phyloP scores from a whole-genome alignment of 2,329 filamentous ascomycete species.

The Biscogniauxia mediterranea region DNA sequence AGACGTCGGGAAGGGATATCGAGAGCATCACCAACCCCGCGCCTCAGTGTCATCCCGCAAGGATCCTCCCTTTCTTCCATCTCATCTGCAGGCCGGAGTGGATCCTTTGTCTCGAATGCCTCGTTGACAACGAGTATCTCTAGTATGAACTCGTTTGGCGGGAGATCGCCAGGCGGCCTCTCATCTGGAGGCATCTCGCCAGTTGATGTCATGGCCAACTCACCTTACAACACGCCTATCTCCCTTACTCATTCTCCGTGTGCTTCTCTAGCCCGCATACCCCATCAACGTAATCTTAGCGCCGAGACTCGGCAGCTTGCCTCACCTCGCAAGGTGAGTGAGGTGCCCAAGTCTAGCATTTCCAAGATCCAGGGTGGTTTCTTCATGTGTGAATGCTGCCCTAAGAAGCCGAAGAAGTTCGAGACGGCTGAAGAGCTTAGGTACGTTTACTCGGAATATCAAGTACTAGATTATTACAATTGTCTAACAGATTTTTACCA shows the following conservation, averaged over 20 bases:
- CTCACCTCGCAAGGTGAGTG: slow-evolving; percentile 51
- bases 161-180: slow-evolving; percentile 48
- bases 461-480: slow-evolving; percentile 9
- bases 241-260: slow-evolving; percentile 51
- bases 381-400: slow-evolving; percentile 86
- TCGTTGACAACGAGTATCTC: slow-evolving; percentile 45
- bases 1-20: slow-evolving; percentile 48
- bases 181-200: slow-evolving; percentile 44
- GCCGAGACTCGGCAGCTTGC: slow-evolving; percentile 39
- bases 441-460: slow-evolving; percentile 50
- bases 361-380: slow-evolving; percentile 51
- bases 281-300: slow-evolving; percentile 47
- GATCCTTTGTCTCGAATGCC: slow-evolving; percentile 47
- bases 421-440: slow-evolving; percentile 78
- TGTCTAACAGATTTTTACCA: slow-evolving; percentile 39
- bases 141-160: slow-evolving; percentile 43
- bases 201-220: slow-evolving; percentile 40
- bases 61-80: slow-evolving; percentile 43
- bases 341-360: slow-evolving; percentile 46
- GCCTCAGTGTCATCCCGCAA: slow-evolving; percentile 47
- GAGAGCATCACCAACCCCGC: slow-evolving; percentile 52
- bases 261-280: slow-evolving; percentile 42
- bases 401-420: slow-evolving; percentile 96
- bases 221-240: slow-evolving; percentile 48
- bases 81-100: slow-evolving; percentile 44